Evolutionary conservation across 2,329 filamentous ascomycete genomes (phyloP), one percentile per base, ranked within the genome.

Genomic region (Metarhizium humberi): DNA sequence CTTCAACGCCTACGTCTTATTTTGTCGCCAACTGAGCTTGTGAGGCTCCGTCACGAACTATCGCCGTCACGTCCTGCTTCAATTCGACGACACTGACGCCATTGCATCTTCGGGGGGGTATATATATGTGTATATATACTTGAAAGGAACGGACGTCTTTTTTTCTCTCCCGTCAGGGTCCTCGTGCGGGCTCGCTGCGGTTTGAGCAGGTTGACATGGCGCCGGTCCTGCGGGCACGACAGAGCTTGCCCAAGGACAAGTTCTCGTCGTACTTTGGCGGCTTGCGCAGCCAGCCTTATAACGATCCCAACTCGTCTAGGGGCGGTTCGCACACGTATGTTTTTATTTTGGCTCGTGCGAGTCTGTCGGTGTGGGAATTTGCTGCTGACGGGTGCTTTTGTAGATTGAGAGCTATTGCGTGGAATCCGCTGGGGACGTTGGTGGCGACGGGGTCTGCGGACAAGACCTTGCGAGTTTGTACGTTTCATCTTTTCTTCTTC

Each of bases 341-440:
- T 14, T 49, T 16, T 4, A n/a, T 34, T 20, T 57, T 50, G 50
- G 51, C 55, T 64, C 16, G 20, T 54, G 46, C 6, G 43, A 25
- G 10, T 16, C 7, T 16, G n/a, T 18, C 13, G 13, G 40, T 6
- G 14, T 14, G n/a, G 40, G 40, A 14, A 6, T 16, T 16, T 6
- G 4, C 20, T 32, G 55, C 29, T 42, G 20, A 25, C 36, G n/a
- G 36, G 20, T 52, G 6, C 51, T 50, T 40, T 32, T 58, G 20
- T 36, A 90, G 86, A 59, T 78, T 95, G 55, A 84, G 88, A 45
- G 86, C 87, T 2, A 85, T 97, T 61, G 86, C 88, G 43, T 97
- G 92, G 92, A 96, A 92, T 61, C 89, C 92, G 0, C 77, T 89
- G 0, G 91, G 92, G 38, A 87, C 83, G 8, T 77, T 94, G 57